A percentile compares a stretch with the other conserved stretches of the same genome.
These are phyloP conservation scores for Penicillium sp. DNA, from an alignment of 2,329 filamentous ascomycete genomes.

Conservation along the genomic window DNA sequence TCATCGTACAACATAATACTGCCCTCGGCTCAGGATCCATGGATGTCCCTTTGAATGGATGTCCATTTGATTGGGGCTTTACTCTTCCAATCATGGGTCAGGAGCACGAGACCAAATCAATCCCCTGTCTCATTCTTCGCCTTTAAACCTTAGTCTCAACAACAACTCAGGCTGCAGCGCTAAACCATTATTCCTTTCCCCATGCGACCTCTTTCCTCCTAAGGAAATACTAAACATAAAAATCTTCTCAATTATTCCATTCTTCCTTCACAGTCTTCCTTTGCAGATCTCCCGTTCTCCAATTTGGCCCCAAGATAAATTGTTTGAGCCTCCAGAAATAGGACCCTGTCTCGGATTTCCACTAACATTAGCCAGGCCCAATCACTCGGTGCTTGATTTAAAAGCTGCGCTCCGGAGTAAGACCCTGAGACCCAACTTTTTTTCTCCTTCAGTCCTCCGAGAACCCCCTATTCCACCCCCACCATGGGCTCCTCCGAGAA, in stretches of 20 bases:
- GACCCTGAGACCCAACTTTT: slow-evolving; percentile 1
- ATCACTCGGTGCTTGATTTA: slow-evolving; percentile 7
- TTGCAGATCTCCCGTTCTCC: slow-evolving; percentile 9
- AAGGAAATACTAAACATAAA: background rate
- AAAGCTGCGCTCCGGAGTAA: background rate
- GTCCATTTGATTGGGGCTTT: background rate
- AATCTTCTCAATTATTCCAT: background rate
- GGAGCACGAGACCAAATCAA: slow-evolving; percentile 35
- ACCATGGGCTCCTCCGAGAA: slow-evolving; percentile 29
- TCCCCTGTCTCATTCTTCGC: slow-evolving; percentile 10
- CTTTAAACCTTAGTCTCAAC: background rate
- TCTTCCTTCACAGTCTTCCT: background rate
- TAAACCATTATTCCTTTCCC: background rate
- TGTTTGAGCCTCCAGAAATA: slow-evolving; percentile 3
- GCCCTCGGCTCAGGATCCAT: background rate
- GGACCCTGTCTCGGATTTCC: slow-evolving; percentile 2
- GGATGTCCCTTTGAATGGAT: background rate
- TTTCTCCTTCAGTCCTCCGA: slow-evolving; percentile 1
- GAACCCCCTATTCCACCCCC: slow-evolving; percentile 8
- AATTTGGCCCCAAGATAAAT: slow-evolving; percentile 2
- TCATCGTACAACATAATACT: background rate
- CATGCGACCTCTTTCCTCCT: slow-evolving; percentile 17
- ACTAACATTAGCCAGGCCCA: slow-evolving; percentile 6
- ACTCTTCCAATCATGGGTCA: slow-evolving; percentile 28
- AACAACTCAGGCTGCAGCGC: background rate